These are phyloP conservation scores for Pythium coloratum DNA, from an alignment of 352 stramenopile genomes.

Conservation along the genomic window DNA sequence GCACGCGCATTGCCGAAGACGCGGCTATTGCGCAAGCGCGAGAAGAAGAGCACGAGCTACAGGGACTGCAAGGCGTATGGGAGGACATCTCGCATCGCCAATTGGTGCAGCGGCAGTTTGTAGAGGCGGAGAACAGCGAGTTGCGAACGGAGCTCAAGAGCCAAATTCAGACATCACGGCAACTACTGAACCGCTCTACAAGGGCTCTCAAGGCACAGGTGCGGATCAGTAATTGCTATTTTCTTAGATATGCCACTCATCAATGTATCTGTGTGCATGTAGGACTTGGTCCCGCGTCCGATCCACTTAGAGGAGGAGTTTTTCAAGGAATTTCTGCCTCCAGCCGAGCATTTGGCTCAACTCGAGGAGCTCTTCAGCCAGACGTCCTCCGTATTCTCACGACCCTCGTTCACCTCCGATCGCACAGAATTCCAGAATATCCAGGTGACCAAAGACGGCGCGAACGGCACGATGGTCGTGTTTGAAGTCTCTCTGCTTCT, in stretches of 20 bases:
- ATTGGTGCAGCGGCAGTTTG: not conserved
- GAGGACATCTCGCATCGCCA: constrained; percentile 1
- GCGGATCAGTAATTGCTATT: too few species aligned
- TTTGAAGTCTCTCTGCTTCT: constrained; percentile 4
- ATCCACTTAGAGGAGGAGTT: not conserved
- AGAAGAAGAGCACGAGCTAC: not conserved
- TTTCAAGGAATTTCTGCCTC: not conserved
- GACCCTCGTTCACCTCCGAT: not conserved
- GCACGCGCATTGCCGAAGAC: not conserved
- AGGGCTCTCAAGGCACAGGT: not conserved
- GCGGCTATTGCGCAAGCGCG: not conserved
- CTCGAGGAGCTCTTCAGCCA: not conserved
- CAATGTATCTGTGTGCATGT: not conserved
- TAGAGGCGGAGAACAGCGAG: not conserved
- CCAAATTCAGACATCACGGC: constrained; percentile 8
- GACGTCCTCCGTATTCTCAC: not conserved
- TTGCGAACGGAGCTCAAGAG: constrained; percentile 1
- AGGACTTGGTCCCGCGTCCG: not conserved
- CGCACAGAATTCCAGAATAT: constrained; percentile 8
- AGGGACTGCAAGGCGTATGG: constrained; percentile 1
- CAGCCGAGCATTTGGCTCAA: constrained; percentile 2
- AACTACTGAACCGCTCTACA: not conserved
- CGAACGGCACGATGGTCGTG: not conserved
- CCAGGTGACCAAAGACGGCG: not conserved
- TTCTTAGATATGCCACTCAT: too few species aligned